Evolutionary conservation across 1,284 basidiomycete species (phyloP).

Genomic region (Ganoderma leucocontextum): DNA sequence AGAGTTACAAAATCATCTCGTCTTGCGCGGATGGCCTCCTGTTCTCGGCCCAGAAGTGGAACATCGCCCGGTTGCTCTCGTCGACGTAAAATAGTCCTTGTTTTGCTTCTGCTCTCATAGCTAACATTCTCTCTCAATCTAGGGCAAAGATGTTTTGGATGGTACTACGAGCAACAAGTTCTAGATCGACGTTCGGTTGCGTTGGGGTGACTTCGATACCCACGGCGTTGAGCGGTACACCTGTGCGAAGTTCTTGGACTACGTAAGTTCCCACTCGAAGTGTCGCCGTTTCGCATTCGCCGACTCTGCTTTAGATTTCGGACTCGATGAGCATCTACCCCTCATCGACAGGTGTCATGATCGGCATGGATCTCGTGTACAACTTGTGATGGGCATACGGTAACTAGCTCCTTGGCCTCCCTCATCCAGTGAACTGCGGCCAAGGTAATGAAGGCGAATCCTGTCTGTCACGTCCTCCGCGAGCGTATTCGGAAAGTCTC

Average conservation of each 20-base stretch:
- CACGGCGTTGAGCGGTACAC: constrained; percentile 99
- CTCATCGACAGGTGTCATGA: constrained; percentile 98
- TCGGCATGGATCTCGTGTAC: constrained; percentile 98
- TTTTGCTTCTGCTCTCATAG: neutral
- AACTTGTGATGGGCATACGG: constrained; percentile 99
- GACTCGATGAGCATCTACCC: constrained; percentile 98
- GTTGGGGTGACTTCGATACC: constrained; percentile 99
- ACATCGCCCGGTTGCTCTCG: constrained; percentile 94
- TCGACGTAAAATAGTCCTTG: constrained; percentile 72
- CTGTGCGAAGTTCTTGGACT: constrained; percentile 97
- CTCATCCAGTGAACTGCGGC: constrained; percentile 99
- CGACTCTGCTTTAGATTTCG: constrained; percentile 65
- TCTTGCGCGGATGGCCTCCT: constrained; percentile 96
- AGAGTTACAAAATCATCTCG: constrained; percentile 99
- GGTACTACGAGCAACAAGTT: constrained; percentile 98
- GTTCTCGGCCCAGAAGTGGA: constrained; percentile 99
- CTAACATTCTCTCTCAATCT: constrained; percentile 13
- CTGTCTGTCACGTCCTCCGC: constrained; percentile 96
- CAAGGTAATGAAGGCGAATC: constrained; percentile 99
- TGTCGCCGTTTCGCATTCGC: neutral
- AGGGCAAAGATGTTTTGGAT: constrained; percentile 95
- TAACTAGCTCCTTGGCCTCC: constrained; percentile 99
- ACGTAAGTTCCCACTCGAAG: constrained; percentile 58
- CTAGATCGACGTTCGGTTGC: constrained; percentile 98
- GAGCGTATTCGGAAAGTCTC: constrained; percentile 98